A percentile compares a stretch with the other conserved stretches of the same genome.
Conservation (phyloP, 2,329 filamentous ascomycete genomes). For the Fusarium sp. region DNA sequence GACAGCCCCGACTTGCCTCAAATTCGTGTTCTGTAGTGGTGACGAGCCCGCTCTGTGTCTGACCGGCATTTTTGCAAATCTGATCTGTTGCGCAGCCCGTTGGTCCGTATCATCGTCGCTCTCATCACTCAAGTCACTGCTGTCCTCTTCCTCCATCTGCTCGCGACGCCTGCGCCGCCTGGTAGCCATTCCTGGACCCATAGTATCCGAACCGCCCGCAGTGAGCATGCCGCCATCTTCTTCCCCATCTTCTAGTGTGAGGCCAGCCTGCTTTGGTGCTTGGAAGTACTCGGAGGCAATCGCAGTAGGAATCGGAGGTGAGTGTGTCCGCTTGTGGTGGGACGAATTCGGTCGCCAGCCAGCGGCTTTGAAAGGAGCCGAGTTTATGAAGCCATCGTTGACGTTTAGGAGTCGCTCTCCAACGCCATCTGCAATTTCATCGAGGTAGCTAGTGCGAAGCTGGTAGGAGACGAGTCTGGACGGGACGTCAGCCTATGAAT, state of each 20-base stretch:
- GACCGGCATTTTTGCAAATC: constrained; percentile 95
- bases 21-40: constrained; percentile 75
- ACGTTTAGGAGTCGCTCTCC: constrained; percentile 85
- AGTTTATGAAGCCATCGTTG: constrained; percentile 81
- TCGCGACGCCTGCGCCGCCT: constrained; percentile 74
- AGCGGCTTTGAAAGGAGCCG: constrained; percentile 81
- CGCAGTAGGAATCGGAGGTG: constrained; percentile 84
- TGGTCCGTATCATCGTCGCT: constrained; percentile 81
- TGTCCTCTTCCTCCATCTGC: constrained; percentile 85
- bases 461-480: constrained; percentile 82
- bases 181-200: constrained; percentile 73
- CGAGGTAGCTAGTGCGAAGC: constrained; percentile 81
- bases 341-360: constrained; percentile 80
- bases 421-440: constrained; percentile 82
- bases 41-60: constrained; percentile 88
- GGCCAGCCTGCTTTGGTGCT: constrained; percentile 68
- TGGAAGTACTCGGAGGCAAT: constrained; percentile 87
- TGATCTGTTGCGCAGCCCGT: constrained; percentile 87
- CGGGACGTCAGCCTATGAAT: constrained; percentile 29
- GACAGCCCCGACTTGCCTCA: constrained; percentile 61
- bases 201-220: constrained; percentile 72
- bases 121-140: constrained; percentile 84
- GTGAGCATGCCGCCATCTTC: constrained; percentile 79
- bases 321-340: constrained; percentile 84
- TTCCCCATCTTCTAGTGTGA: constrained; percentile 75